A percentile compares a stretch with the other conserved stretches of the same genome.
These are phyloP conservation scores for Xylaria sp. DNA, from an alignment of 495 filamentous ascomycete species.

Conservation along the genomic window DNA sequence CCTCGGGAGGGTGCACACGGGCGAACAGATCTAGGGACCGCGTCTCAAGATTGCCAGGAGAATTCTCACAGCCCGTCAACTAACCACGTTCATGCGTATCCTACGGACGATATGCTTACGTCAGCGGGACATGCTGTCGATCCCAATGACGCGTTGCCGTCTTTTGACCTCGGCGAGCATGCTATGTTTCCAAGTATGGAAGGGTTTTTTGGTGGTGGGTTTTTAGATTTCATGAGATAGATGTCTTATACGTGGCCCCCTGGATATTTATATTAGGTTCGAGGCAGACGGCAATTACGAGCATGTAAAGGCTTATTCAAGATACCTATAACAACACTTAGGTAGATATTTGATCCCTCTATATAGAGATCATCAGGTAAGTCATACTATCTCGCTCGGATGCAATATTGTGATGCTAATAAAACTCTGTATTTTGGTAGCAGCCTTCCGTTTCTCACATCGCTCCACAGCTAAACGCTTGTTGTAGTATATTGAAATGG, in stretches of 20 bases:
- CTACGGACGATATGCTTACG: conserved; percentile 23
- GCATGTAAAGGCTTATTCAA: not conserved
- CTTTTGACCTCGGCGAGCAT: conserved; percentile 34
- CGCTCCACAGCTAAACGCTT: too few species aligned
- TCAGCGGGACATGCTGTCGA: conserved; percentile 23
- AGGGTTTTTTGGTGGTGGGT: conserved; percentile 42
- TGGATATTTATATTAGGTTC: not conserved
- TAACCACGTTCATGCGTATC: conserved; percentile 14
- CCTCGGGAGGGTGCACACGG: not conserved
- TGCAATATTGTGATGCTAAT: not conserved
- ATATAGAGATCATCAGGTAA: not conserved
- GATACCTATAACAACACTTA: not conserved
- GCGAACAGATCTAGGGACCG: not conserved
- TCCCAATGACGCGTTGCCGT: conserved; percentile 25
- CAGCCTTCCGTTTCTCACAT: too few species aligned
- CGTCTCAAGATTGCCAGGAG: conserved; percentile 6
- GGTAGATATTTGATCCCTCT: not conserved
- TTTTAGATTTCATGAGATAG: conserved; percentile 39
- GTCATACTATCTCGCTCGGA: not conserved
- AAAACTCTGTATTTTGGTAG: not conserved
- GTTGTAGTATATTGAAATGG: not conserved
- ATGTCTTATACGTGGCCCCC: not conserved
- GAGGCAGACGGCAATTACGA: not conserved
- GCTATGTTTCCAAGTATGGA: conserved; percentile 42
- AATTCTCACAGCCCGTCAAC: not conserved